Evolutionary conservation across 352 stramenopile species (phyloP).

Genomic region (Globisporangium orthogonon): DNA sequence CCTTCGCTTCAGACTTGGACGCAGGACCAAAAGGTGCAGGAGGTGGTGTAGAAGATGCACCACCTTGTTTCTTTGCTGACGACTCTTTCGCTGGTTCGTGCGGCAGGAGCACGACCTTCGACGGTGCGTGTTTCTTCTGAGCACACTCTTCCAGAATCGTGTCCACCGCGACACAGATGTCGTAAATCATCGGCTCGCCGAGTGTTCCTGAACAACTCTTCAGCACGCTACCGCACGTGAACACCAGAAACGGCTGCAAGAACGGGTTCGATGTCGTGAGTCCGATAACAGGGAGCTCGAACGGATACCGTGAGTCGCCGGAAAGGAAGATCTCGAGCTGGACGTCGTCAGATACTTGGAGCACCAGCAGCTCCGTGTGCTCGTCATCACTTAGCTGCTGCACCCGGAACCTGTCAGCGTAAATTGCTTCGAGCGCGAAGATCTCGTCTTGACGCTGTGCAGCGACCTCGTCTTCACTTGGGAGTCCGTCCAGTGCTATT

Average conservation of each 20-base stretch:
- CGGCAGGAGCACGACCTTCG: slow-evolving; percentile 25
- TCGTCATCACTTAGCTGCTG: slow-evolving; percentile 17
- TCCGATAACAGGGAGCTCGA: slow-evolving; percentile 56
- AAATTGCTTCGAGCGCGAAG: slow-evolving; percentile 79
- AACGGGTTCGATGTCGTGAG: slow-evolving; percentile 31
- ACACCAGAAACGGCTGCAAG: slow-evolving; percentile 37
- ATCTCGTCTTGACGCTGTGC: slow-evolving; percentile 65
- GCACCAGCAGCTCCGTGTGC: slow-evolving; percentile 31
- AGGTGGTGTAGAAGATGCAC: background rate
- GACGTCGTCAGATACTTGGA: slow-evolving; percentile 42
- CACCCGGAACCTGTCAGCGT: slow-evolving; percentile 58
- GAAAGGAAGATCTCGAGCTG: slow-evolving; percentile 54
- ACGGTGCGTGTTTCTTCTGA: slow-evolving; percentile 15
- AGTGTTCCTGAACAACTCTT: slow-evolving; percentile 43
- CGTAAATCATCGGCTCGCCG: slow-evolving; percentile 78
- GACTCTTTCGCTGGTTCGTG: slow-evolving; percentile 9
- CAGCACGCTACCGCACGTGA: slow-evolving; percentile 35
- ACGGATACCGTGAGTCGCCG: slow-evolving; percentile 56
- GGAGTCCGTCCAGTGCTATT: background rate
- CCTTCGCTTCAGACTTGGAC: slow-evolving; percentile 9
- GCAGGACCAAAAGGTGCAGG: background rate
- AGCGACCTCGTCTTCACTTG: slow-evolving; percentile 35
- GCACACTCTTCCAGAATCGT: slow-evolving; percentile 32
- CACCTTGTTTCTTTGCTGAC: background rate
- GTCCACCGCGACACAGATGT: slow-evolving; percentile 68